Conservation (phyloP, 352 stramenopile genomes). For the Phytophthora pseudosyringae region DNA sequence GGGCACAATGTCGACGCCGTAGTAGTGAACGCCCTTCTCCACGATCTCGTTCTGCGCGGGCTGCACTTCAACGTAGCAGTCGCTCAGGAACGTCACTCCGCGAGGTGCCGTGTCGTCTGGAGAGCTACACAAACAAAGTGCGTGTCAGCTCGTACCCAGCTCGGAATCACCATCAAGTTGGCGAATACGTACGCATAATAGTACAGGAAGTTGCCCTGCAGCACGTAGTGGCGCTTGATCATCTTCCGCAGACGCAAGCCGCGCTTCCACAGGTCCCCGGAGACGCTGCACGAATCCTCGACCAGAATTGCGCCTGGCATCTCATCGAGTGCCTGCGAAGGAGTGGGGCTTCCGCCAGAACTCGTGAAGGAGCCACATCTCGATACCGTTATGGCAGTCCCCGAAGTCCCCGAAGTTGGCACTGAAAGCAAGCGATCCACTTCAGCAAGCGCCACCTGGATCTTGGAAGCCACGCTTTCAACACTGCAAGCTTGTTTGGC, state of each 20-base stretch:
- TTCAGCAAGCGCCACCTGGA: slow-evolving; percentile 53
- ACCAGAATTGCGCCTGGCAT: slow-evolving; percentile 37
- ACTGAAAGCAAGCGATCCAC: slow-evolving; percentile 46
- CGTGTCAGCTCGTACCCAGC: slow-evolving; percentile 1
- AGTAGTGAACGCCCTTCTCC: slow-evolving; percentile 87
- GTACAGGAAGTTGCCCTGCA: slow-evolving; percentile 91
- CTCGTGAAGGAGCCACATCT: slow-evolving; percentile 27
- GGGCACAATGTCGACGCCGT: slow-evolving; percentile 87
- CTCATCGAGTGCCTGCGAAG: slow-evolving; percentile 33
- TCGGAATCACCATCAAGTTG: not conserved
- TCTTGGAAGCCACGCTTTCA: slow-evolving; percentile 50
- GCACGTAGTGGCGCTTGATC: slow-evolving; percentile 86
- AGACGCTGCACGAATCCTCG: slow-evolving; percentile 48
- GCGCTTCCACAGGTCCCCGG: slow-evolving; percentile 79
- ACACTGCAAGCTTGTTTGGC: slow-evolving; percentile 51
- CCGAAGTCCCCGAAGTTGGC: not conserved
- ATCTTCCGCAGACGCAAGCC: slow-evolving; percentile 84
- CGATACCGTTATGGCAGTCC: slow-evolving; percentile 2
- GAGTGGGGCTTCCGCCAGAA: slow-evolving; percentile 25
- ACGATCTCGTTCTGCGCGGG: slow-evolving; percentile 56
- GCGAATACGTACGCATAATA: slow-evolving; percentile 72
- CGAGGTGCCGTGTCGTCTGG: slow-evolving; percentile 76
- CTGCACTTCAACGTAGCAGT: slow-evolving; percentile 79
- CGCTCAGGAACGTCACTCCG: slow-evolving; percentile 81
- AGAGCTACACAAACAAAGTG: slow-evolving; percentile 38